phyloP scores from a whole-genome alignment of 2,329 filamentous ascomycete genomes.

The Tympanopsis confertula region DNA sequence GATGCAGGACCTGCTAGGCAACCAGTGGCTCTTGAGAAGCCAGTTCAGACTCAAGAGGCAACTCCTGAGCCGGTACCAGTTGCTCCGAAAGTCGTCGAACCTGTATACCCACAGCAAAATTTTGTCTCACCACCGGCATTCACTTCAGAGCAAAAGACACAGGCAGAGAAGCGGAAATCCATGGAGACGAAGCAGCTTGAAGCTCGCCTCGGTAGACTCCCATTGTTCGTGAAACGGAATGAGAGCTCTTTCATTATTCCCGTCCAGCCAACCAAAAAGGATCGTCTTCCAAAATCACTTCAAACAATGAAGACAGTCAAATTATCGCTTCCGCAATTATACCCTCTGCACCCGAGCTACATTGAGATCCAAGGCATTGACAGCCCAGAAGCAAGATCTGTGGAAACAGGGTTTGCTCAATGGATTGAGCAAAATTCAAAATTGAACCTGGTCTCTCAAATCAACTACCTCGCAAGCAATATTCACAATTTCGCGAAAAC shows the following conservation, averaged over 20 bases:
- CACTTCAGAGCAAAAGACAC: conserved; percentile 44
- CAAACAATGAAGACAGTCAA: conserved; percentile 51
- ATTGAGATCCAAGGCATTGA: conserved; percentile 55
- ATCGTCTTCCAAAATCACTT: conserved; percentile 48
- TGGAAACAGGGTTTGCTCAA: conserved; percentile 54
- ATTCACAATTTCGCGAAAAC: conserved; percentile 56
- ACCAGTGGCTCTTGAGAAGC: background rate
- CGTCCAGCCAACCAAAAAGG: conserved; percentile 50
- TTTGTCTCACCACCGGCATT: conserved; percentile 33
- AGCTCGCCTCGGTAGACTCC: conserved; percentile 58
- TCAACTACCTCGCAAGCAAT: conserved; percentile 66
- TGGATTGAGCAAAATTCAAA: conserved; percentile 43
- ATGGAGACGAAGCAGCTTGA: conserved; percentile 63
- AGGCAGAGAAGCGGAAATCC: conserved; percentile 51
- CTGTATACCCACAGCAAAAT: conserved; percentile 6
- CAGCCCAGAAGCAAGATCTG: conserved; percentile 42
- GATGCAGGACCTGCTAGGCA: too few relatives aligned
- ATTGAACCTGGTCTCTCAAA: conserved; percentile 57
- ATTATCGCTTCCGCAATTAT: conserved; percentile 58
- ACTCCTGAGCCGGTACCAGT: background rate
- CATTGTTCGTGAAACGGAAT: conserved; percentile 54
- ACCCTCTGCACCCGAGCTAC: conserved; percentile 58
- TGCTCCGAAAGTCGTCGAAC: conserved; percentile 2
- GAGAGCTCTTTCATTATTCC: conserved; percentile 65
- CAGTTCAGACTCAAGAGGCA: background rate